Base-by-base conservation (phyloP, 257 asterid genomes). In the Nicotiana paniculata region DNA sequence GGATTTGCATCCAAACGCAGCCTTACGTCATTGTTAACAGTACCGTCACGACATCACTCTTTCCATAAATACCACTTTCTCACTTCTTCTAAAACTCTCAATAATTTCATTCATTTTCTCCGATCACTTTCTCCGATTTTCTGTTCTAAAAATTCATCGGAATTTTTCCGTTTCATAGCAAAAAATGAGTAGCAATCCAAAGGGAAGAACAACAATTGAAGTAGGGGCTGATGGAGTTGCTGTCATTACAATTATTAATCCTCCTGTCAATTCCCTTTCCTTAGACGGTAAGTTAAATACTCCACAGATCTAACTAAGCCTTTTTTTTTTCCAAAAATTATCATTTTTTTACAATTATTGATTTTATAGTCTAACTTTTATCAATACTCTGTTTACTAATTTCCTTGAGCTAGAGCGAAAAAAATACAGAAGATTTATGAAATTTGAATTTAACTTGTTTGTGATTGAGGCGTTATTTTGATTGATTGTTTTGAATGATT, bases 221-320 rank as follows among this genome's bases (percentile, higher is more conserved):
- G 97, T 96, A n/a, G 99, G 99, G 88, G 88, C 91, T 85, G 99
- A 95, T 87, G 99, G 98, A 76, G 97, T 96, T 62, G 99, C 91
- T 72, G 82, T 96, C 87, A 88, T 96, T 90, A 95, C 98, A 86
- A 89, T 96, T 91, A 86, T 95, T 86, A 96, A 96, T 86, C 99
- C 98, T 57, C 99, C 99, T 35, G 98, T 96, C 72, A 96, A 96
- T 91, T 96, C 99, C 75, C 97, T 96, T 26, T 91, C 99, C 1
- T 88, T 95, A 54, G 99, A 96, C 81, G 98, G 99, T 96, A 96
- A 21, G 66, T 9, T 5, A 46, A 4, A 12, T 8, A 6, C 18
- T 15, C 8, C 4, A 0, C 5, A 74, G 79, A 74, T 74, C 46
- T 51, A 8, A 26, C 43, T 51, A 13, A 26, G 2, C 21, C 13